These are phyloP conservation scores for Lentithecium fluviatile DNA, from an alignment of 495 filamentous ascomycete genomes.

Conservation along the genomic window DNA sequence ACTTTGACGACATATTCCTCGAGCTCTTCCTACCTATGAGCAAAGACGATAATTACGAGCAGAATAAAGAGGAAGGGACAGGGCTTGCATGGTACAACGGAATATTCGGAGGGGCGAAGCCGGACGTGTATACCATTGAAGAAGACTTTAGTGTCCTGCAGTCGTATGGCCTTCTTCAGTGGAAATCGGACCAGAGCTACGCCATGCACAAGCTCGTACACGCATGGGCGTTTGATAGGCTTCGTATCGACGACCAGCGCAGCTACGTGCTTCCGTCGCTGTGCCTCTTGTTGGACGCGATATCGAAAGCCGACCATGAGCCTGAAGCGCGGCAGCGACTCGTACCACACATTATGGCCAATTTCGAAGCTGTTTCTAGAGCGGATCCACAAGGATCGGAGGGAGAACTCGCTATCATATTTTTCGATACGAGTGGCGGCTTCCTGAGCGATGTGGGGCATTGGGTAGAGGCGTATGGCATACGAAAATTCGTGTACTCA, in stretches of 20 bases:
- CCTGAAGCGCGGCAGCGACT: constrained; percentile 7
- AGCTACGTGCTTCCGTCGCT: background rate
- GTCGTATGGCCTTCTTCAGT: constrained; percentile 12
- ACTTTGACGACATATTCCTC: constrained; percentile 21
- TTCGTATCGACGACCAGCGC: background rate
- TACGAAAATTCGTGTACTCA: constrained; percentile 1
- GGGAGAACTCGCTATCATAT: too few relatives aligned
- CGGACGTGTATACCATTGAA: constrained; percentile 10
- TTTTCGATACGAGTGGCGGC: too few relatives aligned
- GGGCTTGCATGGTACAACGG: too few relatives aligned
- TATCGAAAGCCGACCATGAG: background rate
- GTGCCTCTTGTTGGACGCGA: too few relatives aligned
- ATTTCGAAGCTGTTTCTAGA: too few relatives aligned
- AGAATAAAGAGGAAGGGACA: too few relatives aligned
- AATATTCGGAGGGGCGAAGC: too few relatives aligned
- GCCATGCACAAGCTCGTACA: constrained; percentile 33
- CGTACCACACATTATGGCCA: constrained; percentile 20
- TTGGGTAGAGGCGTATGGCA: background rate
- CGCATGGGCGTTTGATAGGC: constrained; percentile 26
- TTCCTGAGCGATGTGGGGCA: too few relatives aligned
- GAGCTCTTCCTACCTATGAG: background rate
- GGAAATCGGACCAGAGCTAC: constrained; percentile 23
- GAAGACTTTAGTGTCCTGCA: constrained; percentile 9
- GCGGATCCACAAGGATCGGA: background rate
- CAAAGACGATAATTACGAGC: too few relatives aligned